Evolutionary conservation across 1,284 basidiomycete species (phyloP).

Genomic region (Stereum hirsutum): DNA sequence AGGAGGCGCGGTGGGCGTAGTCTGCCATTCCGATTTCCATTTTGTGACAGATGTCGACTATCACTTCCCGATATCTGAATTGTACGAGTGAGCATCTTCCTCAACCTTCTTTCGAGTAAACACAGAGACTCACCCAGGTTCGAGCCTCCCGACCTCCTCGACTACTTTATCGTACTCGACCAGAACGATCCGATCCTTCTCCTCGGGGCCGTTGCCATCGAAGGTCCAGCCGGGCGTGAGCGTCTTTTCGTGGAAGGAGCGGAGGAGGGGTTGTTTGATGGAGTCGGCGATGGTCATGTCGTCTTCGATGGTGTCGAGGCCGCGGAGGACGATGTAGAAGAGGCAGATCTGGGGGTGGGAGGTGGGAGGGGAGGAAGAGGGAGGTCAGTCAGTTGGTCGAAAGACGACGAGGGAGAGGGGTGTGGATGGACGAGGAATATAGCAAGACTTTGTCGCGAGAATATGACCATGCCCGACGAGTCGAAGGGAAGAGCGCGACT

Average conservation of each 20-base stretch:
- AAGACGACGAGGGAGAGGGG: not conserved
- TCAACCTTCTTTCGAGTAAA: not conserved
- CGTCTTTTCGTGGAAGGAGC: slow-evolving; percentile 78
- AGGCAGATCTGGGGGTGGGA: slow-evolving; percentile 66
- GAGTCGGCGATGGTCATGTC: slow-evolving; percentile 93
- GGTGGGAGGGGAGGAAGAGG: not conserved
- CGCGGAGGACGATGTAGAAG: slow-evolving; percentile 93
- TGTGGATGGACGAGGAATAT: not conserved
- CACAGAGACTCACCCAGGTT: slow-evolving; percentile 42
- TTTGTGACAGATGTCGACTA: slow-evolving; percentile 74
- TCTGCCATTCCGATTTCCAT: slow-evolving; percentile 97
- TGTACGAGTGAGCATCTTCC: not conserved
- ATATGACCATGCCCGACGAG: no score
- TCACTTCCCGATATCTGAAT: slow-evolving; percentile 81
- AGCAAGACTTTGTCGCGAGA: no score
- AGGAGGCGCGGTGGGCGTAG: slow-evolving; percentile 78
- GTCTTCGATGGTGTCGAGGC: slow-evolving; percentile 94
- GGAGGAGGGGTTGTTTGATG: slow-evolving; percentile 81
- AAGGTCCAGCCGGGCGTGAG: slow-evolving; percentile 87
- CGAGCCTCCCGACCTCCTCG: slow-evolving; percentile 70
- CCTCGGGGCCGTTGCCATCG: slow-evolving; percentile 73
- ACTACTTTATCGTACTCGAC: slow-evolving; percentile 83
- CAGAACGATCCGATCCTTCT: slow-evolving; percentile 86
- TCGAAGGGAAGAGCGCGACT: no score
- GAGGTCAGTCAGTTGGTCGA: not conserved